Conservation (phyloP, 2,329 filamentous ascomycete genomes). For the Cladosporium sp. region DNA sequence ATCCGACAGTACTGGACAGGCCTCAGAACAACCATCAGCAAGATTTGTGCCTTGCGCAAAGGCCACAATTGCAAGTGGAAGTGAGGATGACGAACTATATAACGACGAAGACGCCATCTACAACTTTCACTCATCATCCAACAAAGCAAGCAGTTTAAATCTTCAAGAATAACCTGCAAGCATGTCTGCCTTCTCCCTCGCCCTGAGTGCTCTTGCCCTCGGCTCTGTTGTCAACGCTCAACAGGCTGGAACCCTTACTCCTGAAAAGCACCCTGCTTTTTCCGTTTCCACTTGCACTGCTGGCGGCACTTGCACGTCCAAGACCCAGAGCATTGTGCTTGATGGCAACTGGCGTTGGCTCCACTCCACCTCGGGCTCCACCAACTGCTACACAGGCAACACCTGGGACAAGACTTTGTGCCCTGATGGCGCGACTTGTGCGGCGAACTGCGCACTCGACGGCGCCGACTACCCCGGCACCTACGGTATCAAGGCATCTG, state of each 20-base stretch:
- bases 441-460: slow-evolving; percentile 58
- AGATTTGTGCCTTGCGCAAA: not conserved
- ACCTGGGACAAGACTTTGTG: slow-evolving; percentile 44
- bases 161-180: slow-evolving; percentile 22
- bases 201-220: slow-evolving; percentile 43
- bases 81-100: not conserved
- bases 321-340: slow-evolving; percentile 40
- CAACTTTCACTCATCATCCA: not conserved
- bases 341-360: slow-evolving; percentile 55
- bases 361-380: slow-evolving; percentile 46
- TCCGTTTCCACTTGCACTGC: slow-evolving; percentile 37
- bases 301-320: slow-evolving; percentile 39
- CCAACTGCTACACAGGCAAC: slow-evolving; percentile 53
- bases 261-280: slow-evolving; percentile 46
- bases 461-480: slow-evolving; percentile 58
- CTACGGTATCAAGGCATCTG: slow-evolving; percentile 55
- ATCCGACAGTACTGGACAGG: not conserved
- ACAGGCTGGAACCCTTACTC: slow-evolving; percentile 42
- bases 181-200: slow-evolving; percentile 41
- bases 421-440: slow-evolving; percentile 46
- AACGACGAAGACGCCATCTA: not conserved
- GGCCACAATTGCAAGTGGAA: not conserved
- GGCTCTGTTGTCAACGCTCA: slow-evolving; percentile 43
- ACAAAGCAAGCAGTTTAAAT: slow-evolving; percentile 5
- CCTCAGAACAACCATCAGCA: not conserved